A percentile compares a stretch with the other conserved stretches of the same genome.
phyloP scores from a whole-genome alignment of 129 eudicot genomes.

The Chrysanthemum seticuspe region DNA sequence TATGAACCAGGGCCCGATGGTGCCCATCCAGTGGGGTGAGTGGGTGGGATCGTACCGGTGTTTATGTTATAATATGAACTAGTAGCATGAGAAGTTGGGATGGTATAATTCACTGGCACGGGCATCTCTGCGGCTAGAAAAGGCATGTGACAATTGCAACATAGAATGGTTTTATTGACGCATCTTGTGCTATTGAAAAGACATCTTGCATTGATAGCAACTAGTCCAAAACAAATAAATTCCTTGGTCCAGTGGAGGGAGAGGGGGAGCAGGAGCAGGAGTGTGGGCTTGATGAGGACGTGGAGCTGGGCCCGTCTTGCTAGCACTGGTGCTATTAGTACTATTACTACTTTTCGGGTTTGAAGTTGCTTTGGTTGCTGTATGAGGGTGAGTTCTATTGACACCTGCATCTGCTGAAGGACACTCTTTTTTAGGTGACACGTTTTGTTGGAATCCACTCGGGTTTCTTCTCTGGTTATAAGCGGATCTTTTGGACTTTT shows the following conservation, averaged over 20 bases:
- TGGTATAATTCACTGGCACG: slow-evolving; percentile 31
- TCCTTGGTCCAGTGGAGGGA: slow-evolving; percentile 23
- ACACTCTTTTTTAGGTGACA: too few species aligned
- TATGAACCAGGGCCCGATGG: neutral
- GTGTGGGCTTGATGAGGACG: neutral
- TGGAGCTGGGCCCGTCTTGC: neutral
- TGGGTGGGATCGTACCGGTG: too few species aligned
- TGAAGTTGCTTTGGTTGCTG: too few species aligned
- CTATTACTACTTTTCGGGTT: neutral
- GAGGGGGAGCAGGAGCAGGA: slow-evolving; percentile 21
- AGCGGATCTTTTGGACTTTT: too few species aligned
- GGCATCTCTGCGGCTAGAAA: slow-evolving; percentile 65
- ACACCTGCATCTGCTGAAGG: too few species aligned
- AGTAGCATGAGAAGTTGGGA: too few species aligned
- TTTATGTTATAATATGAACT: too few species aligned
- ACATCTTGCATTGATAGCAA: slow-evolving; percentile 66
- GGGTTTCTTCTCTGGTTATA: too few species aligned
- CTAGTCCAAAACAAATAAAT: slow-evolving; percentile 71
- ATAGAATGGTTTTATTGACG: slow-evolving; percentile 56
- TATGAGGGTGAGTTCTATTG: too few species aligned
- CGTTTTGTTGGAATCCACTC: too few species aligned
- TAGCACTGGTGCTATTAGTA: neutral
- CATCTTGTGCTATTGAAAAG: slow-evolving; percentile 57
- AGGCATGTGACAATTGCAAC: slow-evolving; percentile 53
- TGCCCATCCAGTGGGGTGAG: too few species aligned